phyloP scores from a whole-genome alignment of 768 basidiomycete species.

The Agaricus blazei region DNA sequence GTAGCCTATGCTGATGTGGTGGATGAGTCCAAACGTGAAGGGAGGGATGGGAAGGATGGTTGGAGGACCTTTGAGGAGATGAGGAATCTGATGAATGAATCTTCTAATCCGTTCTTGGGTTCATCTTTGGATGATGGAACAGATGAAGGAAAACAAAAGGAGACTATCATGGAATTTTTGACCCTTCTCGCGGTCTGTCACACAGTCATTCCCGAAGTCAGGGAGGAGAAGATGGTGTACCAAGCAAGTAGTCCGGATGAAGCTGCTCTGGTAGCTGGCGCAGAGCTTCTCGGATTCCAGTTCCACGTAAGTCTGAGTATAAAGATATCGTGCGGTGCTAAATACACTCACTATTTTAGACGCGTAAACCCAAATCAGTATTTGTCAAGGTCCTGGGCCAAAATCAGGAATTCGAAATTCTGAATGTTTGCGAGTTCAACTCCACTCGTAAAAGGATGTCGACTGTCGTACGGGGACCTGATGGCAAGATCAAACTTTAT shows the following conservation, averaged over 20 bases:
- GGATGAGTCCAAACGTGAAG: slow-evolving; percentile 77
- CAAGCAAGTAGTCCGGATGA: slow-evolving; percentile 99
- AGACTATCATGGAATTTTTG: slow-evolving; percentile 66
- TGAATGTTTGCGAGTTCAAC: slow-evolving; percentile 99
- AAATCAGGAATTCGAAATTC: slow-evolving; percentile 76
- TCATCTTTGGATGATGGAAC: slow-evolving; percentile 22
- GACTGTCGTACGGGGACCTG: slow-evolving; percentile 80
- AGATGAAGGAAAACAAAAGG: slow-evolving; percentile 33
- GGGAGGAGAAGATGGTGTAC: slow-evolving; percentile 84
- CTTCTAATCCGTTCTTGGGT: slow-evolving; percentile 58
- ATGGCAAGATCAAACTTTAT: slow-evolving; percentile 91
- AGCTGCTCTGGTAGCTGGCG: slow-evolving; percentile 91
- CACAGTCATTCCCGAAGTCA: slow-evolving; percentile 94
- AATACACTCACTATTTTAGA: slow-evolving; percentile 39
- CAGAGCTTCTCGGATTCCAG: slow-evolving; percentile 86
- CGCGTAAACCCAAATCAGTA: slow-evolving; percentile 92
- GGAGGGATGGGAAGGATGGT: slow-evolving; percentile 55
- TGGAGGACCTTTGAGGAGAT: slow-evolving; percentile 84
- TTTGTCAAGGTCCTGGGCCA: slow-evolving; percentile 78
- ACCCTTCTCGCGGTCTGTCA: slow-evolving; percentile 92
- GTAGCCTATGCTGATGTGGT: slow-evolving; percentile 87
- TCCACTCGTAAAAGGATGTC: slow-evolving; percentile 98
- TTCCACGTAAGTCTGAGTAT: slow-evolving; percentile 69
- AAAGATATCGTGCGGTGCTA: not conserved
- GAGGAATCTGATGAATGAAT: slow-evolving; percentile 45